Evolutionary conservation across 2,329 filamentous ascomycete genomes (phyloP).

Genomic region (Aureobasidium mangrovei): DNA sequence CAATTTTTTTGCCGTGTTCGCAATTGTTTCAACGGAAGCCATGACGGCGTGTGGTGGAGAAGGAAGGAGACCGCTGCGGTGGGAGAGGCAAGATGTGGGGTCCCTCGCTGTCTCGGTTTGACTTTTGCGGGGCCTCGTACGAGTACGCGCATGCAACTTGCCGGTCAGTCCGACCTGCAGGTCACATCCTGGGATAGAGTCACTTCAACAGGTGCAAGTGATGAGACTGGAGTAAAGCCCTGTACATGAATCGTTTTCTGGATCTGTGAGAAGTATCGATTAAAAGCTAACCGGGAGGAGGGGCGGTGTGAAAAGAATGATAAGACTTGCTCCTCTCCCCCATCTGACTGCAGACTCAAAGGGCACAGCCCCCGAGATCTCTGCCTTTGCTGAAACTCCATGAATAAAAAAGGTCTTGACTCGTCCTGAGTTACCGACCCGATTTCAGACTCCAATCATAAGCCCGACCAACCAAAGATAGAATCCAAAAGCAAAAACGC

Average conservation of each 20-base stretch:
- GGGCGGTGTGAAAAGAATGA: conserved; percentile 1
- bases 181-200: too few species aligned
- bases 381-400: conserved; percentile 4
- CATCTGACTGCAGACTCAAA: conserved; percentile 5
- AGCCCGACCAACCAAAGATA: conserved; percentile 1
- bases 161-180: too few species aligned
- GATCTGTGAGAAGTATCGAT: conserved; percentile 2
- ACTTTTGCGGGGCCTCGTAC: too few species aligned
- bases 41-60: conserved; percentile 2
- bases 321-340: conserved; percentile 4
- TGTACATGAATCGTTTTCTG: neutral
- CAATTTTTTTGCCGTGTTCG: conserved; percentile 17
- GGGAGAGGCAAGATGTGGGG: neutral
- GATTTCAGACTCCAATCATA: conserved; percentile 4
- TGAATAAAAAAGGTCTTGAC: conserved; percentile 9
- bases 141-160: too few species aligned
- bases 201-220: too few species aligned
- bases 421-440: conserved; percentile 4
- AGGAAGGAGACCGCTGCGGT: neutral
- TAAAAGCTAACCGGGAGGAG: conserved; percentile 4
- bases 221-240: too few species aligned
- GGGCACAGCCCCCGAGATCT: conserved; percentile 7
- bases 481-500: conserved; percentile 3
- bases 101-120: neutral
- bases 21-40: neutral